These are phyloP conservation scores for Fusarium circinatum DNA, from an alignment of 2,329 filamentous ascomycete genomes.

Conservation along the genomic window DNA sequence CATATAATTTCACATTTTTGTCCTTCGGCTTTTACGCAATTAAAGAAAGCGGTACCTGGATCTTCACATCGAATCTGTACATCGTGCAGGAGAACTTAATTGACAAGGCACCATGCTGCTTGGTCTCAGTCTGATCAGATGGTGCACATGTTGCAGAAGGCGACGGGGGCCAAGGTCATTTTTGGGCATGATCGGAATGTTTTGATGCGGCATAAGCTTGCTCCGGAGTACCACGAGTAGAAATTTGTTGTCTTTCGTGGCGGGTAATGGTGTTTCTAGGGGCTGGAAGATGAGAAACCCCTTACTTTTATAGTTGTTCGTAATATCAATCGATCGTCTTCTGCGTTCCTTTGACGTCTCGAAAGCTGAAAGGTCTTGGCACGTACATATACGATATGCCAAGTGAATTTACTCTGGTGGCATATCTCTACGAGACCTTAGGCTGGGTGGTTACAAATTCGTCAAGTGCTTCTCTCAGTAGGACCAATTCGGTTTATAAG, in stretches of 20 bases:
- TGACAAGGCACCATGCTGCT: not conserved
- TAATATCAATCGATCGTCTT: not conserved
- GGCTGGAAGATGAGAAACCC: accelerated
- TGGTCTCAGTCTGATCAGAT: not conserved
- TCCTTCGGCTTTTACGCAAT: no score
- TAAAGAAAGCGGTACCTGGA: not conserved
- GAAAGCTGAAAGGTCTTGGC: no score
- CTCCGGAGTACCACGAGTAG: not conserved
- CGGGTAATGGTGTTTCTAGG: not conserved
- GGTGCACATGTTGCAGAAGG: not conserved
- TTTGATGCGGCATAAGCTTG: not conserved
- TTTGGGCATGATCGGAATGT: not conserved
- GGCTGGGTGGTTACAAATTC: not conserved
- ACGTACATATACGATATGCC: no score
- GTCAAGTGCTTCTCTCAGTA: not conserved
- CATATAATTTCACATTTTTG: no score
- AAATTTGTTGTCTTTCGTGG: accelerated
- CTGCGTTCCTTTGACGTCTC: no score
- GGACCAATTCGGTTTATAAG: no score
- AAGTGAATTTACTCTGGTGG: no score
- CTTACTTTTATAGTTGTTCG: not conserved
- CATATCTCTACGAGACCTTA: not conserved
- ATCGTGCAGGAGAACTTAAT: not conserved
- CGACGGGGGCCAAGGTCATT: accelerated
- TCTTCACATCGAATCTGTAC: not conserved